A percentile compares a stretch with the other conserved stretches of the same genome.
These are phyloP conservation scores for Colletotrichum neosansevieriae DNA, from an alignment of 2,329 filamentous ascomycete species.

Conservation along the genomic window DNA sequence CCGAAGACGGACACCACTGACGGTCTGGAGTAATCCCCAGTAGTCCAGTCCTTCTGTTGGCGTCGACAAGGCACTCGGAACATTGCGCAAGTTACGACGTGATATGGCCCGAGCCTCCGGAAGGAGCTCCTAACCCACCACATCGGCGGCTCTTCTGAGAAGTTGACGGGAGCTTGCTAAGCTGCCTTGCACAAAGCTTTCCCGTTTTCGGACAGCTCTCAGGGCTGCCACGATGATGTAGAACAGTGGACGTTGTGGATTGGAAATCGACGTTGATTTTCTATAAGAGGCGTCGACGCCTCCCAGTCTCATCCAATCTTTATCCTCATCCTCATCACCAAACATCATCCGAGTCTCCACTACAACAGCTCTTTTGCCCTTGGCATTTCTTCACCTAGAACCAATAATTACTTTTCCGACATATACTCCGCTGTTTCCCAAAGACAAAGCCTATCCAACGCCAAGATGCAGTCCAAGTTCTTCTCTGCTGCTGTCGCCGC, in stretches of 20 bases:
- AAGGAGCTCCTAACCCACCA: conserved; percentile 3
- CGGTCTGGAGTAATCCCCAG: neutral
- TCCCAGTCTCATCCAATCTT: neutral
- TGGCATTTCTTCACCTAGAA: neutral
- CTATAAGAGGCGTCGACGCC: conserved; percentile 31
- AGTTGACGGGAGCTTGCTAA: neutral
- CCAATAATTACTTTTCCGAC: neutral
- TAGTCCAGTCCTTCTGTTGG: neutral
- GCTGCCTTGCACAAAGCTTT: neutral
- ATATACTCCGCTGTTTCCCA: neutral
- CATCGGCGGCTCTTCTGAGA: neutral
- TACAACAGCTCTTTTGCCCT: neutral
- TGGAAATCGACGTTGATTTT: neutral
- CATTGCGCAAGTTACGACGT: neutral
- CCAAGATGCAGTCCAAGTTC: conserved; percentile 40
- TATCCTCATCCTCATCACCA: conserved; percentile 18
- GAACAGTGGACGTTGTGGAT: neutral
- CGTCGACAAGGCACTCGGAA: neutral
- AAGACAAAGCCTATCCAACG: neutral
- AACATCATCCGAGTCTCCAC: neutral
- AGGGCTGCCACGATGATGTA: conserved; percentile 7
- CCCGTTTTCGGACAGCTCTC: conserved; percentile 19
- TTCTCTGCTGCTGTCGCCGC: conserved; percentile 35
- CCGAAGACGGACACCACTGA: neutral
- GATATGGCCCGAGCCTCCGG: neutral